These are phyloP conservation scores for Boletellus sp. DNA, from an alignment of 1,284 basidiomycete genomes.

Conservation along the genomic window DNA sequence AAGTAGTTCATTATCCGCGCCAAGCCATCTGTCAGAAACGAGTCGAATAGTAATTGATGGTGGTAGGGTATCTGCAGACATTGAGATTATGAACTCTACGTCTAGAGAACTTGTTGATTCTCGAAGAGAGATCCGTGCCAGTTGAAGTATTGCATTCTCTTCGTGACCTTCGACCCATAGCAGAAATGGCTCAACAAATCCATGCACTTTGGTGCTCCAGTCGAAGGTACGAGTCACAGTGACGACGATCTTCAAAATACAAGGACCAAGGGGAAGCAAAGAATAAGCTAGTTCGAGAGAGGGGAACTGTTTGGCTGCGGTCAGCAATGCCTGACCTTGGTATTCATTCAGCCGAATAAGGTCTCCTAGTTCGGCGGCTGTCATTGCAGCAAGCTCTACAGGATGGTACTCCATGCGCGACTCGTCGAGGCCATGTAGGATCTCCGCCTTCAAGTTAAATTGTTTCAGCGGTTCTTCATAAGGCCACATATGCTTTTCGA, in stretches of 20 bases:
- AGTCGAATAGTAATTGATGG: constrained; percentile 70
- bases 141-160: constrained; percentile 80
- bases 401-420: constrained; percentile 87
- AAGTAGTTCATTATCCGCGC: constrained; percentile 74
- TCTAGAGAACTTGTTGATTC: constrained; percentile 58
- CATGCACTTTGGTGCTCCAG: constrained; percentile 84
- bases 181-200: constrained; percentile 85
- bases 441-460: constrained; percentile 73
- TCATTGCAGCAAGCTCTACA: constrained; percentile 73
- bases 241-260: constrained; percentile 79
- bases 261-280: constrained; percentile 79
- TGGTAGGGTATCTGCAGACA: constrained; percentile 55
- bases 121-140: constrained; percentile 70
- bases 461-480: constrained; percentile 92
- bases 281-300: constrained; percentile 64
- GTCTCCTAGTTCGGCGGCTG: constrained; percentile 74
- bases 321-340: constrained; percentile 78
- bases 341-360: constrained; percentile 85
- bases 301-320: constrained; percentile 87
- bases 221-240: constrained; percentile 68
- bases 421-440: constrained; percentile 75
- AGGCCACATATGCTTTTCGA: constrained; percentile 93
- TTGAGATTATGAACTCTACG: constrained; percentile 80
- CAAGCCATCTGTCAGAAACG: constrained; percentile 93
- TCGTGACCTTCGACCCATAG: constrained; percentile 92